Base-by-base conservation (phyloP, 2,329 filamentous ascomycete species). In the Leptographium galeiforme region DNA sequence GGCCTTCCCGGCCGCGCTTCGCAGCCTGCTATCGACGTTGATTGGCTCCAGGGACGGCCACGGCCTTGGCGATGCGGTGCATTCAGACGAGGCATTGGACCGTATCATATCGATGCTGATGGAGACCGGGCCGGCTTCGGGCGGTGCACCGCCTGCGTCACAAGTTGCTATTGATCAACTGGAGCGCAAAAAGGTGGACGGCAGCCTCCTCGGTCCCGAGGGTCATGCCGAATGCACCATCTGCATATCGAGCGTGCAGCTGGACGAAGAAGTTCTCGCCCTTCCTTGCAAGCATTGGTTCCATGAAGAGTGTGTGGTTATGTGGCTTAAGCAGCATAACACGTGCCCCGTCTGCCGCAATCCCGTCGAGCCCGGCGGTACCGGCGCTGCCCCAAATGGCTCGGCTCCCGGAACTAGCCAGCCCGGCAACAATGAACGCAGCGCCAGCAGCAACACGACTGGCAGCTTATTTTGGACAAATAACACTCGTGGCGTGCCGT, bases 201-300 rank as follows among this genome's bases (percentile, higher is more conserved):
- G 77, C 54, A 76, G 83, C 44, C 84, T 94, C 77, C 72, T 94
- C 7, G 76, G 74, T 1, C 64, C 71, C 0, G 78, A 81, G 52
- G 78, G 77, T 8, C 87, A 85, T 55, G 84, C 82, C 44, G 90
- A 96, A 63, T 98, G 93, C 66, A 90, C 87, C 39, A 95, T 98
- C 55, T 98, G 93, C 68, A 95, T 97, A 72, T 89, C 96, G 53
- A 79, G 87, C 33, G 84, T 94, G 57, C 75, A 79, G 32, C 63
- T 86, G 39, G 85, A 82, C 12, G 82, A 87, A 34, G 81, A 87
- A 63, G 87, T 91, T 6, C 79, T 86, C 0, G 77, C 84, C 47
- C 69, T 98, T 50, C 89, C 89, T 0, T 98, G 93, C 69, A 85
- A 81, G 55, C 93, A 98, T 64, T 95, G 89, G 88, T 97, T 95